phyloP scores from a whole-genome alignment of 306 rosid genomes.

The Quillaja saponaria region DNA sequence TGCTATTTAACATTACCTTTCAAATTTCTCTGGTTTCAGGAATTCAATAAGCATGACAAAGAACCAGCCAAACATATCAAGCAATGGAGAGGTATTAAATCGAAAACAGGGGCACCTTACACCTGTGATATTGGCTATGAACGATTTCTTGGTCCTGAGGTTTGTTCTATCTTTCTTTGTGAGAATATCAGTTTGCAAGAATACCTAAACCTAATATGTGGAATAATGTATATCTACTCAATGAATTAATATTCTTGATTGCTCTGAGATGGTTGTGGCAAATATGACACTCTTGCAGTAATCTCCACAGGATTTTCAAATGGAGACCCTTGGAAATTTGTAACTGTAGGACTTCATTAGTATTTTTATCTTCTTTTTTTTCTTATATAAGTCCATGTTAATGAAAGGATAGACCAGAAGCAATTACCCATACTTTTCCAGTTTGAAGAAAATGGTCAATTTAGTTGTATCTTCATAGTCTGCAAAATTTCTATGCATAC shows the following conservation, averaged over 20 bases:
- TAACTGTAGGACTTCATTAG: not conserved
- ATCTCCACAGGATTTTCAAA: not conserved
- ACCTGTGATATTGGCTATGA: constrained; percentile 98
- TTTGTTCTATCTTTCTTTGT: constrained; percentile 36
- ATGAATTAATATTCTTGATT: constrained; percentile 1
- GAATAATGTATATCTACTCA: constrained; percentile 3
- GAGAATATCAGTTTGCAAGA: constrained; percentile 18
- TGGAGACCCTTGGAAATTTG: not conserved
- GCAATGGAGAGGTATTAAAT: constrained; percentile 97
- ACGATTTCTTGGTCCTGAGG: constrained; percentile 99
- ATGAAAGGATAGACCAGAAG: not conserved
- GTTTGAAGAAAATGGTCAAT: not conserved
- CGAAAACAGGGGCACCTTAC: constrained; percentile 97
- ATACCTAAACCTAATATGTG: not conserved
- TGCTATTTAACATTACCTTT: constrained; percentile 31
- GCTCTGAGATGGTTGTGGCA: not conserved
- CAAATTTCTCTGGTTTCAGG: constrained; percentile 54
- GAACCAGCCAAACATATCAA: constrained; percentile 88
- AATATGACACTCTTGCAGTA: not conserved
- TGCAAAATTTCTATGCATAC: not conserved
- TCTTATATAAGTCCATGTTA: not conserved
- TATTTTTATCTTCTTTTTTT: not conserved
- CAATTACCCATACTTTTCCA: not conserved
- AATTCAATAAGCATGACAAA: constrained; percentile 94
- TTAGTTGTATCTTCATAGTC: not conserved